These are phyloP conservation scores for Pythium diclinum DNA, from an alignment of 352 stramenopile species.

Conservation along the genomic window DNA sequence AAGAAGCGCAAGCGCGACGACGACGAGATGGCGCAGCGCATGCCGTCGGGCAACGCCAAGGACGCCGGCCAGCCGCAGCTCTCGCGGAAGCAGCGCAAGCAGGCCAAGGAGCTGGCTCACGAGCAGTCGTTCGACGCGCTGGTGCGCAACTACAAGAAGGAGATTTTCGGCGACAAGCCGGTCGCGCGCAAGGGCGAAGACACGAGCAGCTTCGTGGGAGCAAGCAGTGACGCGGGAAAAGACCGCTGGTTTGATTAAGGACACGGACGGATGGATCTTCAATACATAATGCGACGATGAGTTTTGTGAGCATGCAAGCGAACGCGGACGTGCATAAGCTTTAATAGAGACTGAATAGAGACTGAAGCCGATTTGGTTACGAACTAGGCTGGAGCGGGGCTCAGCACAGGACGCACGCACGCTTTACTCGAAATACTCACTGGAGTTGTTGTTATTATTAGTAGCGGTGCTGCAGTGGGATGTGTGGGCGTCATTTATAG, in stretches of 20 bases:
- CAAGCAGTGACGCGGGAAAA: conserved; percentile 14
- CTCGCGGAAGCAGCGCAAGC: conserved; percentile 74
- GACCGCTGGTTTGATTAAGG: conserved; percentile 74
- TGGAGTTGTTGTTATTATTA: no score
- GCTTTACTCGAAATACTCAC: no score
- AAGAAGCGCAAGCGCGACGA: conserved; percentile 31
- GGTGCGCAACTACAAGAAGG: conserved; percentile 81
- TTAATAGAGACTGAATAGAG: no score
- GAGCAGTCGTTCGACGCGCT: conserved; percentile 78
- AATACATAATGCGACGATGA: conserved; percentile 1
- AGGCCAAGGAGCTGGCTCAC: conserved; percentile 41
- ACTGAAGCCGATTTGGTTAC: no score
- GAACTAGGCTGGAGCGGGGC: no score
- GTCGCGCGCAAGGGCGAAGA: not conserved
- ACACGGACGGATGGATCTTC: not conserved
- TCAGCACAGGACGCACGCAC: no score
- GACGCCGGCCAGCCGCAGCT: conserved; percentile 20
- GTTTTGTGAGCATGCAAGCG: not conserved
- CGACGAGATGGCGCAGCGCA: conserved; percentile 8
- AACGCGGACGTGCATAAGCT: no score
- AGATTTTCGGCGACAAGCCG: conserved; percentile 68
- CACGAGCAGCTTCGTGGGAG: not conserved
- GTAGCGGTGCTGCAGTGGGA: no score
- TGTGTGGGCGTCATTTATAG: not conserved
- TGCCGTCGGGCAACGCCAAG: conserved; percentile 14